Evolutionary conservation across 768 basidiomycete species (phyloP).

Genomic region (Termitomyces sp.): DNA sequence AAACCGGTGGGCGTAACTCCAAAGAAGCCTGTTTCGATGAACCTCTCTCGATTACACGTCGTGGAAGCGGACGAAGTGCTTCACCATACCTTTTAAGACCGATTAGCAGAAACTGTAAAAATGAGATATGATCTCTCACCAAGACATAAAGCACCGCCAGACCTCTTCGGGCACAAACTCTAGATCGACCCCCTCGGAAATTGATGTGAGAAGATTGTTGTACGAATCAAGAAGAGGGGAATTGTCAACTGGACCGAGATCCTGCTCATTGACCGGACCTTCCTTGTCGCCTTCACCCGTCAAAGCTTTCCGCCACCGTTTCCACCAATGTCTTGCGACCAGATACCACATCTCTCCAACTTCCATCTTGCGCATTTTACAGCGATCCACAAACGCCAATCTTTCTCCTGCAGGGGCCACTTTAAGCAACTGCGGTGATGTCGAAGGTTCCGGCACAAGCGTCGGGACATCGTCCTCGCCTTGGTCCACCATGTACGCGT

Average conservation of each 20-base stretch:
- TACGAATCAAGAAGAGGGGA: constrained; percentile 50
- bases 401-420: constrained; percentile 38
- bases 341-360: constrained; percentile 78
- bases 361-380: constrained; percentile 43
- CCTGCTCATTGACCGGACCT: constrained; percentile 51
- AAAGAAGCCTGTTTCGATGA: constrained; percentile 42
- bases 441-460: constrained; percentile 19
- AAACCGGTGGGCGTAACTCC: constrained; percentile 66
- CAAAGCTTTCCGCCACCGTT: constrained; percentile 69
- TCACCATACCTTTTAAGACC: constrained; percentile 60
- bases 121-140: constrained; percentile 44
- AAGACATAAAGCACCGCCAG: constrained; percentile 62
- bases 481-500: constrained; percentile 61
- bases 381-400: constrained; percentile 41
- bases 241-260: constrained; percentile 77
- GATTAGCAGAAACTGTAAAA: not conserved
- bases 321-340: constrained; percentile 66
- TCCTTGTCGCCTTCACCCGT: constrained; percentile 65
- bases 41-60: constrained; percentile 62
- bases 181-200: constrained; percentile 62
- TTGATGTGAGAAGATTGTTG: constrained; percentile 36
- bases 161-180: constrained; percentile 69
- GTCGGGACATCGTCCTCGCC: constrained; percentile 33
- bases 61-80: constrained; percentile 48
- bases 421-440: constrained; percentile 15